phyloP scores from a whole-genome alignment of 176 grass and related monocot species.

The Raddia guianensis region DNA sequence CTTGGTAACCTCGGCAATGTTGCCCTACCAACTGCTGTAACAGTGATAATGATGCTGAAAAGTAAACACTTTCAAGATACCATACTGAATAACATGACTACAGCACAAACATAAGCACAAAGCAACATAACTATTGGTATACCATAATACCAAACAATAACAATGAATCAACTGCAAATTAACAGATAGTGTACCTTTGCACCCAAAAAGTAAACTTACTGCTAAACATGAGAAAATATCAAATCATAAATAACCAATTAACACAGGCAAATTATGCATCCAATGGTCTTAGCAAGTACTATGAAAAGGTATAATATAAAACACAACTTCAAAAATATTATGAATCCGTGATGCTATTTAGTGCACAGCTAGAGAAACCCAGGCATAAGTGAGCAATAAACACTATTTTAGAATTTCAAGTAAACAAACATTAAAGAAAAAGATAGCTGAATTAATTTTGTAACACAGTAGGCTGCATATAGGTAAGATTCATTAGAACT shows the following conservation, averaged over 20 bases:
- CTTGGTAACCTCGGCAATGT: constrained; percentile 62
- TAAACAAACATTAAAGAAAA: not conserved
- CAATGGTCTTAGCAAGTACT: not conserved
- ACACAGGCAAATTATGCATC: not conserved
- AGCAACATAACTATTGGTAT: not conserved
- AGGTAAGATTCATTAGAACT: constrained; percentile 30
- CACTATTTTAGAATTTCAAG: not conserved
- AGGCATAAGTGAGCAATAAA: not conserved
- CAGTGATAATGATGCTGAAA: not conserved
- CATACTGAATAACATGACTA: not conserved
- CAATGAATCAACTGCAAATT: not conserved
- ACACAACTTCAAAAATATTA: not conserved
- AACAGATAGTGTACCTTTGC: not conserved
- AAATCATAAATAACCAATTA: not conserved
- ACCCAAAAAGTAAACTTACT: not conserved
- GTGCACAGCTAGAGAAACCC: not conserved
- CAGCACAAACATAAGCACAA: too few species aligned
- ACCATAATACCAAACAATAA: not conserved
- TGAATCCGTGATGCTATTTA: not conserved
- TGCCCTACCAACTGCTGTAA: constrained; percentile 24
- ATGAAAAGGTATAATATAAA: not conserved
- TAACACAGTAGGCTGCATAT: not conserved
- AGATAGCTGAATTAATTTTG: not conserved
- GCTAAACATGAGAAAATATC: not conserved
- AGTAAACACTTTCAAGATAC: not conserved